Base-by-base conservation (phyloP, 2,329 filamentous ascomycete species). In the Beauveria australis region DNA sequence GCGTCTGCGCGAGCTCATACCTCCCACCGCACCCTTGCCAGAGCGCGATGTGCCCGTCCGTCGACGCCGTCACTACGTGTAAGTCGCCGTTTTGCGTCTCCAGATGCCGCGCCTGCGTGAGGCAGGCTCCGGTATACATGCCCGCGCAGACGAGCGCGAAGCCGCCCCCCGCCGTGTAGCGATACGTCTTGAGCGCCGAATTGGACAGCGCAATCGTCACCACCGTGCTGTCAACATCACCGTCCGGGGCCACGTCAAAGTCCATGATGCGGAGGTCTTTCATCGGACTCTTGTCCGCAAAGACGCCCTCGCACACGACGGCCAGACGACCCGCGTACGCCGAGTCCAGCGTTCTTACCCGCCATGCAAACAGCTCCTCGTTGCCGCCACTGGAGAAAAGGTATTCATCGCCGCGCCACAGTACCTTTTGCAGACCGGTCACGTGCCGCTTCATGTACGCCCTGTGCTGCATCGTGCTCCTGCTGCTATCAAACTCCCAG, bases 351-450 rank as follows among this genome's bases (percentile, higher is more conserved):
- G 69, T 68, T 52, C 77, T 78, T 40, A 93, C 72, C 46, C 83
- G 81, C 93, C 94, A 99, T 12, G 92, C 81, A 67, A 88, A 93
- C 64, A 97, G 88, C 72, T 99, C 93, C 71, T 97, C 93, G 63
- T 86, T 87, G 0, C 92, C 94, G 6, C 85, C 91, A 67, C 91
- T 92, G 65, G 90, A 96, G 70, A 97, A 89, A 2, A 99, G 81
- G 66, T 88, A 89, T 1, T 78, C 72, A 2, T 87, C 83, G 52
- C 83, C 80, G 1, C 89, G 85, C 90, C 91, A 97, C 62, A 81
- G 81, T 1, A 96, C 76, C 63, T 87, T 82, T 71, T 97, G 93
- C 8, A 97, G 84, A 0, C 93, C 94, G 0, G 91, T 88, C 1
- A 85, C 88, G 70, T 99, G 94, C 59, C 84, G 84, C 65, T 91